Evolutionary conservation across 163 green algal genomes (phyloP).

Genomic region (Scenedesmus sp.): DNA sequence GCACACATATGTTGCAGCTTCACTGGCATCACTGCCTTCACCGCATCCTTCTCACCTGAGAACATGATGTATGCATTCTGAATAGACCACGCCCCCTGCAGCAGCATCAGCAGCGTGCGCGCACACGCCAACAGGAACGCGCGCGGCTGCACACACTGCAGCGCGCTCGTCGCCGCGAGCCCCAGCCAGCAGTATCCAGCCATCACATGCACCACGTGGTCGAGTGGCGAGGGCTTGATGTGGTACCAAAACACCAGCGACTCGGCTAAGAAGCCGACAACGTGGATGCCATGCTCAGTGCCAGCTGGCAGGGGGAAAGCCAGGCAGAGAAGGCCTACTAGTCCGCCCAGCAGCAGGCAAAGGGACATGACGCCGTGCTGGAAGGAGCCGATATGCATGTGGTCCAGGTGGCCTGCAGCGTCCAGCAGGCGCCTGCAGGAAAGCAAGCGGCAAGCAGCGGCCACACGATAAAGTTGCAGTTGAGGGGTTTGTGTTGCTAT

Average conservation of each 20-base stretch:
- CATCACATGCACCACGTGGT: conserved; percentile 13
- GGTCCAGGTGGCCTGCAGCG: background rate
- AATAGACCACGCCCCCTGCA: background rate
- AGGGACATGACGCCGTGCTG: conserved; percentile 5
- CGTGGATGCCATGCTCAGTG: background rate
- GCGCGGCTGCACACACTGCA: conserved; percentile 2
- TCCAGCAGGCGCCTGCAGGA: background rate
- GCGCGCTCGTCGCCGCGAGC: background rate
- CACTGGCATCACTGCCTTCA: background rate
- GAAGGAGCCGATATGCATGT: background rate
- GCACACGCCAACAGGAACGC: background rate
- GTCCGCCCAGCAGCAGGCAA: background rate
- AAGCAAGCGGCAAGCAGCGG: background rate
- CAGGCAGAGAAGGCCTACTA: background rate
- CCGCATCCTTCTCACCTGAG: background rate
- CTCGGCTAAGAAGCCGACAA: background rate
- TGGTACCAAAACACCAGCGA: conserved; percentile 6
- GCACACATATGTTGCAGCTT: background rate
- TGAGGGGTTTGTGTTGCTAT: too few species aligned
- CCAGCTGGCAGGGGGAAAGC: background rate
- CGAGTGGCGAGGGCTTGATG: conserved; percentile 8
- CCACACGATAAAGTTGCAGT: background rate
- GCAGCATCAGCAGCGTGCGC: conserved; percentile 10
- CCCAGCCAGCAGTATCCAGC: conserved; percentile 1
- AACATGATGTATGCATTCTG: conserved; percentile 20